Evolutionary conservation across 352 stramenopile species (phyloP), one percentile per base, ranked within the genome.

Genomic region (Phytophthora quininea): DNA sequence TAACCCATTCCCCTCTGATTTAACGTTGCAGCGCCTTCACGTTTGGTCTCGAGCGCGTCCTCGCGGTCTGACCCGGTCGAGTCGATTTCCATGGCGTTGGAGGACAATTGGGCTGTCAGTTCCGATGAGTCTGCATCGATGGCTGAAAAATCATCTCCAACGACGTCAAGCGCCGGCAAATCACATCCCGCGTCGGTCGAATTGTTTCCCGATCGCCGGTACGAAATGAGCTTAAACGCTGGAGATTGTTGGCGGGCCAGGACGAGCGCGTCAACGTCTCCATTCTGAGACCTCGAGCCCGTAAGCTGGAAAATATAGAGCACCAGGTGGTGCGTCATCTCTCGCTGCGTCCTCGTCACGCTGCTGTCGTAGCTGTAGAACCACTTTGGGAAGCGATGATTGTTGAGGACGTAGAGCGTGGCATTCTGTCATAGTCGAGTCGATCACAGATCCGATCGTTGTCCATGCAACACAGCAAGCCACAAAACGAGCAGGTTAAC

Each of bases 321-420:
- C 9, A 67, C 70, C 49, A 88, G 47, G 24, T 77, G 66, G 46
- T 88, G 79, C 9, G 68, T 74, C 76, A 84, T 82, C 37, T 80
- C 71, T 45, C 76, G 76, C 49, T 85, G 71, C 15, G 50, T 77
- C 47, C 77, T 69, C 7, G 73, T 88, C 27, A 77, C 58, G 46
- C 74, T 80, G 31, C 76, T 84, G 48, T 83, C 69, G 59, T 84
- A 88, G 40, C 64, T 76, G 62, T 88, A 88, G 47, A 78, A 67
- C 76, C 79, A 88, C 42, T 75, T 78, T 19, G 76, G 76, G 43
- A 79, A 84, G n/a, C 66, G 74, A 31, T 82, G 67, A 37, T 87
- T 84, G 68, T 84, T 87, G 33, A 86, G 61, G 40, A 83, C 69
- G 51, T 64, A 87, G 37, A 82, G 19, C 1, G 75, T 37, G 7